Evolutionary conservation across 768 basidiomycete species (phyloP), one percentile per base, ranked within the genome.

Genomic region (Trametes elegans): DNA sequence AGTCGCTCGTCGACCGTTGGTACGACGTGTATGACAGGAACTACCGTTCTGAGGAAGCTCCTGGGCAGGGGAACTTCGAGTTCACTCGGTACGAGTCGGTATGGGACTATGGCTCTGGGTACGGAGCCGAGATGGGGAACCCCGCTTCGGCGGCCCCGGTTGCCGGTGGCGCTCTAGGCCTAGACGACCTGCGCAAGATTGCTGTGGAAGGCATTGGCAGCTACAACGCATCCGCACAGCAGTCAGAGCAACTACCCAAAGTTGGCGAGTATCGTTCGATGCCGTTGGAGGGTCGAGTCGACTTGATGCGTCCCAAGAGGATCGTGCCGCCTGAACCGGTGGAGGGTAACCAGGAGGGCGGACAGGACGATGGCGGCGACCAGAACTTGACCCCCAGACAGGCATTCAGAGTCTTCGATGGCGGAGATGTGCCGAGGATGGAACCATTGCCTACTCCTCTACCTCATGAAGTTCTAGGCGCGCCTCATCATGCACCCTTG

Each of bases 1-100:
- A 79, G 53, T 80, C 88, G 7, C 85, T 99, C 28, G 81, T 97
- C 27, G 87, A 95, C 68, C 83, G 86, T 36, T 99, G 96, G 96
- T 96, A 83, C 70, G 78, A 80, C 28, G 85, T 95, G 19, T 99
- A 96, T 65, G 94, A 98, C 74, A 82, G 73, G 41, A 83, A 96
- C 69, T 91, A 90, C 68, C 89, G 92, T 47, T 79, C 88, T 1
- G 71, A 81, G 29, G 63, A 75, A 34, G 68, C 71, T 24, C 63
- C 74, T 29, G 71, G 76, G 14, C 68, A 72, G 45, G 64, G 72
- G 35, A 74, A 76, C 14, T 88, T 92, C 67, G 79, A 84, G 54
- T 78, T 87, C 6, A 79, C 79, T 55, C 81, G 76, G 49, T 93
- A 89, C 66, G 71, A 80, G 14, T 81, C 92, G 16, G 86, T 76